Evolutionary conservation across 2,329 filamentous ascomycete species (phyloP).

Genomic region (Cryphonectria japonica): DNA sequence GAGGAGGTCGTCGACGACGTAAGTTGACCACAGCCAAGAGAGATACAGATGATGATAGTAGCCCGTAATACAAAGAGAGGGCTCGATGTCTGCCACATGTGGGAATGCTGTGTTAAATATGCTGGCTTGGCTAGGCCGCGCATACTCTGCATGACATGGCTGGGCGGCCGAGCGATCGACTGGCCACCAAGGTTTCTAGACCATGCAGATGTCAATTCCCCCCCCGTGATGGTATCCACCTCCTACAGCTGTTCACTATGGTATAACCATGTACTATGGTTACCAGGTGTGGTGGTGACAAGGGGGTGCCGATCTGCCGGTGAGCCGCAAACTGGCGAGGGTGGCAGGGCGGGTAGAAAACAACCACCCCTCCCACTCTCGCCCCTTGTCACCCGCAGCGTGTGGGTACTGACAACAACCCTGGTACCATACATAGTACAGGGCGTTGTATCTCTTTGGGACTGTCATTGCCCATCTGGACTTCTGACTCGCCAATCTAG

Average conservation of each 20-base stretch:
- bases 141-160: slow-evolving; percentile 14
- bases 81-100: slow-evolving; percentile 18
- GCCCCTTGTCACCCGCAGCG: not conserved
- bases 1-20: not conserved
- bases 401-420: not conserved
- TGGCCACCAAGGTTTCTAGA: slow-evolving; percentile 17
- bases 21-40: not conserved
- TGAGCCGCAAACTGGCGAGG: slow-evolving; percentile 16
- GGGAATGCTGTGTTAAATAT: slow-evolving; percentile 30
- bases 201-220: slow-evolving; percentile 8
- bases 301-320: slow-evolving; percentile 27
- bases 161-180: slow-evolving; percentile 7
- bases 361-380: not conserved
- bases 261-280: too few species aligned
- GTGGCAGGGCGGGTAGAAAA: not conserved
- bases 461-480: slow-evolving; percentile 10
- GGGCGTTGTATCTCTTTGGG: slow-evolving; percentile 1
- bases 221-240: slow-evolving; percentile 9
- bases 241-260: not conserved
- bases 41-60: slow-evolving; percentile 9
- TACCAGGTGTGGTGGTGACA: slow-evolving; percentile 7
- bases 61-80: not conserved
- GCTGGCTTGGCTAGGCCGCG: slow-evolving; percentile 18
- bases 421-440: not conserved
- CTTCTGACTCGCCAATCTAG: slow-evolving; percentile 26